Evolutionary conservation across 78 protist species (phyloP).

Genomic region (Speleostelium caveatum): DNA sequence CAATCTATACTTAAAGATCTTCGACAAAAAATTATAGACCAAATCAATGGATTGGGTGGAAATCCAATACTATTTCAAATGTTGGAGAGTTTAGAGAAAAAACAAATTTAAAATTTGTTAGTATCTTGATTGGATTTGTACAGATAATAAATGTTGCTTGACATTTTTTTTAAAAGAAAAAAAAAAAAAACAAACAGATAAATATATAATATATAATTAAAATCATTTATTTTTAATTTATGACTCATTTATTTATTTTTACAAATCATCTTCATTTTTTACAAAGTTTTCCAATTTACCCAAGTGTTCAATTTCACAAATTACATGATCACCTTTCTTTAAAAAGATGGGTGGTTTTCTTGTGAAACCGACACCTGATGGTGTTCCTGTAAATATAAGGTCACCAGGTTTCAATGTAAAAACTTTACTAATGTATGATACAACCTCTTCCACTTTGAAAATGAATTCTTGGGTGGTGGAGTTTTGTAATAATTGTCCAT

Average conservation of each 20-base stretch:
- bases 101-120: slow-evolving; percentile 1
- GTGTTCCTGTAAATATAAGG: slow-evolving; percentile 81
- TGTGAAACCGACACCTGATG: slow-evolving; percentile 70
- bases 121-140: no score
- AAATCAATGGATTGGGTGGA: slow-evolving; percentile 73
- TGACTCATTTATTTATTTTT: no score
- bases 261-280: no score
- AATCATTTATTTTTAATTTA: no score
- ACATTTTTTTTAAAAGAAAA: no score
- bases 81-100: slow-evolving; percentile 8
- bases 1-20: not conserved
- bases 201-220: no score
- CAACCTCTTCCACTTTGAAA: slow-evolving; percentile 56
- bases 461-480: slow-evolving; percentile 73
- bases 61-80: slow-evolving; percentile 48
- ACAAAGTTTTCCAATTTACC: slow-evolving; percentile 57
- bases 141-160: not conserved
- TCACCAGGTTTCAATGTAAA: slow-evolving; percentile 81
- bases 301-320: slow-evolving; percentile 61
- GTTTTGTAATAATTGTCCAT: slow-evolving; percentile 63
- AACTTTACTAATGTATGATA: slow-evolving; percentile 22
- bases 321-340: slow-evolving; percentile 58
- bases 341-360: slow-evolving; percentile 72
- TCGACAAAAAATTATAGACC: slow-evolving; percentile 9
- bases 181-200: no score